Base-by-base conservation (phyloP, 192 early-diverging fungal genomes). In the Glomus cerebriforme region DNA sequence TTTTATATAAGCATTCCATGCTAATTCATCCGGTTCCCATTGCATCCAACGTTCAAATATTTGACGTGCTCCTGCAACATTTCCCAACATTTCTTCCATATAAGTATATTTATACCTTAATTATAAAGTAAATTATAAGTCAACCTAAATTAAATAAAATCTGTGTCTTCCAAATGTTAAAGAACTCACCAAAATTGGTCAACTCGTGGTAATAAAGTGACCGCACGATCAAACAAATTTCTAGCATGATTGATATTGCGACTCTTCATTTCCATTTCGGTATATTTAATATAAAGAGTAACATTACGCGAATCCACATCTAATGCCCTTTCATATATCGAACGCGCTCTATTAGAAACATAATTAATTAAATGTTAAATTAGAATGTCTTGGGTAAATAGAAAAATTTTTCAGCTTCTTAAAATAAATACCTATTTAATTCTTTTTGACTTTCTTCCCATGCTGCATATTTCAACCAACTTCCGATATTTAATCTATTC, bases 41-140 rank as follows among this genome's bases (percentile, higher is more conserved):
- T 93, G 90, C 97, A 99, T 99, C 98, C 98, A 99, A 54, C 98
- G 90, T 73, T 98, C 95, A 90, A 99, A 99, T 31, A 99, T 93
- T 47, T 94, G 93, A 12, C 98, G 89, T 1, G 93, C 93, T 7
- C 95, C 94, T 13, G 90, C 87, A 0, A 96, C 88, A 79, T 99
- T 97, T 34, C 95, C 96, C 82, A 99, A 81, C 81, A 93, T 85
- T 82, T 99, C 98, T 79, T 99, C 98, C 97, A 99, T 98, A 75
- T 96, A 96, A 19, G 95, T 92, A 85, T 98, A 99, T 76, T 97
- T 96, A 90, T 94, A 95, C 93, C 93, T 86, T 43, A 10, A 43
- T 24, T 29, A 13, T 65, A 69, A n/a, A 59, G 37, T 31, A 72
- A 26, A 31, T 29, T 24, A 59, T 39, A 26, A 59, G 2, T 59